Base-by-base conservation (phyloP, 2,329 filamentous ascomycete species). In the Aspergillus sp. region DNA sequence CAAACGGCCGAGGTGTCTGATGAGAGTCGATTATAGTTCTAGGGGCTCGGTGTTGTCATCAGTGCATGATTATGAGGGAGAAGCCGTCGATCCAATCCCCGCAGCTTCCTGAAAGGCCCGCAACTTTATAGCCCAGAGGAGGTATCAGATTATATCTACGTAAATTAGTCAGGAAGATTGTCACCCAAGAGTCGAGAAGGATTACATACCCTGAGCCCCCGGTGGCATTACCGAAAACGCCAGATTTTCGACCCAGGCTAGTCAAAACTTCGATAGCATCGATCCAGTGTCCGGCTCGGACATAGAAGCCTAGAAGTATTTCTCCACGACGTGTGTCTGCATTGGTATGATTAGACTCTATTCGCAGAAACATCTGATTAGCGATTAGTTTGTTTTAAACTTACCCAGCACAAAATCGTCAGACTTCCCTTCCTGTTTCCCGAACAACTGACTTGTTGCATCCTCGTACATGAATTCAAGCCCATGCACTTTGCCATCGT, bases 381-480 rank as follows among this genome's bases (percentile, higher is more conserved):
- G 22, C 53, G 22, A 4, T 20, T 45, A 45, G 53, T 53, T 45
- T 47, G 53, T 53, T 52, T 18, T 7, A 34, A 57, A 74, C 86
- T 75, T 78, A 91, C 89, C 87, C 65, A 98, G 81, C 15, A 89
- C 82, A 76, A 96, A 96, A 45, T 86, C 83, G 67, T 89, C 87
- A 22, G 82, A 76, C 61, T 88, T 88, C 7, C 88, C 89, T 12
- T 89, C 89, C 54, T 83, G 81, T 68, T 91, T 93, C 41, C 95
- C 95, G 78, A 99, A 96, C 3, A 97, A 74, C 70, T 97, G 91
- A 54, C 82, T 89, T 1, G 90, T 89, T 15, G 85, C 83, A 72
- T 98, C 92, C 68, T 98, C 93, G 69, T 96, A 98, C 58, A 90
- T 81, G 74, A 99, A 98, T 72, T 98, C 93, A 18, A 99, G 74